Evolutionary conservation across 768 basidiomycete genomes (phyloP), one percentile per base, ranked within the genome.

Genomic region (Peribolospora kevripleyi): DNA sequence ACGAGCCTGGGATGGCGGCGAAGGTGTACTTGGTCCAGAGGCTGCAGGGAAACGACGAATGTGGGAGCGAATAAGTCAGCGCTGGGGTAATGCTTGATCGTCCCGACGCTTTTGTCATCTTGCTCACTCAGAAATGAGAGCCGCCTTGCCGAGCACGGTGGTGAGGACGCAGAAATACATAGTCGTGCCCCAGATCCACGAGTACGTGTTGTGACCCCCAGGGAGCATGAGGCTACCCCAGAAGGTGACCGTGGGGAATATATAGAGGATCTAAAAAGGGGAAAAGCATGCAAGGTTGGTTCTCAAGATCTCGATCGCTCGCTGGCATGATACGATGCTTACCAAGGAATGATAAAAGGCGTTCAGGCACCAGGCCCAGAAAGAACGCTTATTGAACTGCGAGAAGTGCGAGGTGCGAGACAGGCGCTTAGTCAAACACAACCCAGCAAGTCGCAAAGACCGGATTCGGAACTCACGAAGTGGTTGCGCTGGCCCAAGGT

Each of bases 1-100:
- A 93, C 3, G 93, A 95, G 14, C 93, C 93, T 2, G 91, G 93
- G 52, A 98, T 98, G 8, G 93, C 91, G 79, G 63, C 37, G 51
- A 95, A 84, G 9, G 91, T 97, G 64, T 97, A 98, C 66, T 97
- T 97, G 0, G 93, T 98, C 93, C 93, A 98, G n/a, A 98, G 69
- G 62, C 91, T 98, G 58, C 5, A 38, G 14, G 52, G 56, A 6
- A 6, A 6, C 3, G 7, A 42, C 41, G 9, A 6, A 41, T n/a
- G 50, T 41, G 7, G 6, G 42, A 42, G 54, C 5, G 9, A 6
- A 5, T 3, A 5, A 38, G 45, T 25, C 4, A 54, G 42, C 13
- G 10, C 25, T 25, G 25, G 25, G 25, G 25, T 25, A 25, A 25
- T 25, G 25, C 25, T 25, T 1, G 25, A 25, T 25, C 25, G 25